Percentiles rank a stretch among this genome's conserved stretches.
Evolutionary conservation across 1,139 yeast species (phyloP).

Genomic region (Hemisphaericaspora subhashii): DNA sequence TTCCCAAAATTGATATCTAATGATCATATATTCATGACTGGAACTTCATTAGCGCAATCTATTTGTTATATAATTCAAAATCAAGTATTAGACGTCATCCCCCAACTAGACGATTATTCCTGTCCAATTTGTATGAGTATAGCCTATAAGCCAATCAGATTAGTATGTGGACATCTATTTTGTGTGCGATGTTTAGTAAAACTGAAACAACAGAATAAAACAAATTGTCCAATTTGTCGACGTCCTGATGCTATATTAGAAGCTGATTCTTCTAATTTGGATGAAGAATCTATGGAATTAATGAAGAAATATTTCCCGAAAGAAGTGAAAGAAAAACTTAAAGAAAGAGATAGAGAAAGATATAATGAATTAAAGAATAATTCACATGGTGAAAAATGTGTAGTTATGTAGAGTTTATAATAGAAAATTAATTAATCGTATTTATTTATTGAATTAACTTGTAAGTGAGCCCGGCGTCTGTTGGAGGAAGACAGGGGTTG

Average conservation of each 20-base stretch:
- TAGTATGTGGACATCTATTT: slow-evolving; percentile 64
- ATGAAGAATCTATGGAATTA: slow-evolving; percentile 49
- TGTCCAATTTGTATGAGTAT: slow-evolving; percentile 73
- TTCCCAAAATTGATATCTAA: slow-evolving; percentile 49
- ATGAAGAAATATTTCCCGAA: slow-evolving; percentile 63
- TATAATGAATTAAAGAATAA: slow-evolving; percentile 28
- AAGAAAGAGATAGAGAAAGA: slow-evolving; percentile 58
- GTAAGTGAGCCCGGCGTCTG: too few relatives aligned
- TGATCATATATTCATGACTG: slow-evolving; percentile 47
- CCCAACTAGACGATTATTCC: slow-evolving; percentile 72
- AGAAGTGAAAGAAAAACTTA: slow-evolving; percentile 63
- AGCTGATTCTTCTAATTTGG: slow-evolving; percentile 65
- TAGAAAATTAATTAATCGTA: too few relatives aligned
- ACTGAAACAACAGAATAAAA: slow-evolving; percentile 56
- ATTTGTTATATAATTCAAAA: slow-evolving; percentile 58
- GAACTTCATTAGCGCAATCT: slow-evolving; percentile 53
- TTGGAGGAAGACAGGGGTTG: not conserved
- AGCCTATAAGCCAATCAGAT: slow-evolving; percentile 68
- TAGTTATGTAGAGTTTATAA: slow-evolving; percentile 16
- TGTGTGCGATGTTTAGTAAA: slow-evolving; percentile 73
- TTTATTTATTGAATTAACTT: not conserved
- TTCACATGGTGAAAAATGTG: slow-evolving; percentile 27
- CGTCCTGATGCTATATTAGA: slow-evolving; percentile 46
- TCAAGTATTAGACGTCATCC: slow-evolving; percentile 55
- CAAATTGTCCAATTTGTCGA: slow-evolving; percentile 70